Percentiles rank a stretch among this genome's conserved stretches.
Conservation (phyloP, 345 rosid species). For the Camelina hispida region DNA sequence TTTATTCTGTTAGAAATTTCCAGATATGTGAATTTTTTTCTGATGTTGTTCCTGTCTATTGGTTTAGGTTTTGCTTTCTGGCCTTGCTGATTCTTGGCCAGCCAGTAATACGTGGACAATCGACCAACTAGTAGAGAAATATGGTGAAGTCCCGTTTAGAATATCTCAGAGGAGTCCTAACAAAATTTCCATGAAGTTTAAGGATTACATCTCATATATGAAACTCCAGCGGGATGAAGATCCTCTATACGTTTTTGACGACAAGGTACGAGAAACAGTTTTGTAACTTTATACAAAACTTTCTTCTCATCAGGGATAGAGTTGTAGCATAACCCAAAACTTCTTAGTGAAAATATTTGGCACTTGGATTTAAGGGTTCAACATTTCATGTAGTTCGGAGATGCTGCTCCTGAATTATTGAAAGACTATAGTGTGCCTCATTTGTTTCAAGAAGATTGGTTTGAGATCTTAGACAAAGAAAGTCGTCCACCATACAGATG, state of each 20-base stretch:
- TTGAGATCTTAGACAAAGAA: constrained; percentile 73
- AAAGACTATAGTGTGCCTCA: constrained; percentile 82
- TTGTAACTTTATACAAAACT: neutral
- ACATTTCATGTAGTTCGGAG: constrained; percentile 75
- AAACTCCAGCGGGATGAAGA: constrained; percentile 90
- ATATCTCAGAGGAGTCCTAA: constrained; percentile 82
- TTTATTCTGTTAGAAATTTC: constrained; percentile 14
- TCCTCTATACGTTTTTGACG: constrained; percentile 93
- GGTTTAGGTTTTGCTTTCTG: constrained; percentile 75
- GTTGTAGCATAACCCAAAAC: constrained; percentile 9
- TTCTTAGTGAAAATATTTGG: constrained; percentile 8
- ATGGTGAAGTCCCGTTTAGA: constrained; percentile 74
- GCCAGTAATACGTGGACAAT: constrained; percentile 84
- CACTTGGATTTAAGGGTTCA: constrained; percentile 19
- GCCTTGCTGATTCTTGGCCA: constrained; percentile 86
- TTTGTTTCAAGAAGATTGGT: constrained; percentile 88
- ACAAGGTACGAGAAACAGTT: constrained; percentile 57
- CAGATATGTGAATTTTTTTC: neutral
- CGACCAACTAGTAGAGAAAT: constrained; percentile 62
- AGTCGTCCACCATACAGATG: constrained; percentile 88
- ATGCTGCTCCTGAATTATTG: constrained; percentile 74
- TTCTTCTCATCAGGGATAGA: constrained; percentile 11
- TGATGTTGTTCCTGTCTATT: constrained; percentile 20
- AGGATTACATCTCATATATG: constrained; percentile 81
- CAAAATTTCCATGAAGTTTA: constrained; percentile 72